A percentile compares a stretch with the other conserved stretches of the same genome.
Conservation (phyloP, 257 asterid genomes). For the Jacaranda copaia region DNA sequence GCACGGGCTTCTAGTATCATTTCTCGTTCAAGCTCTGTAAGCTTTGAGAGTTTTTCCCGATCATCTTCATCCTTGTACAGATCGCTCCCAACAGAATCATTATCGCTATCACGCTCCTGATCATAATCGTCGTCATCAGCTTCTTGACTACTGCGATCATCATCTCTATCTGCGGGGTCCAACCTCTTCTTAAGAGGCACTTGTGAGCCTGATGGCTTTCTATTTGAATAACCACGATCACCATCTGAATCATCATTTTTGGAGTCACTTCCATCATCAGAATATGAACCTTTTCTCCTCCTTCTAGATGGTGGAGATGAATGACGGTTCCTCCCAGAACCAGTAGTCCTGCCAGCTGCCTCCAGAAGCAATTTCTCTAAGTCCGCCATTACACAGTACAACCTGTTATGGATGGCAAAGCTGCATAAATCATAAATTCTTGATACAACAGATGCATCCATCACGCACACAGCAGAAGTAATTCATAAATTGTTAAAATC, state of each 20-base stretch:
- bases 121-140: conserved; percentile 61
- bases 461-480: conserved; percentile 21
- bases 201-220: conserved; percentile 82
- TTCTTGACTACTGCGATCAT: conserved; percentile 72
- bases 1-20: conserved; percentile 91
- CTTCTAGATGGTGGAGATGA: conserved; percentile 78
- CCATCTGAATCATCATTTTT: conserved; percentile 87
- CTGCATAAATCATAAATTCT: conserved; percentile 16
- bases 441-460: conserved; percentile 15
- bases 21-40: conserved; percentile 89
- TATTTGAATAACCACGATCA: conserved; percentile 70
- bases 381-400: conserved; percentile 67
- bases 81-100: conserved; percentile 95
- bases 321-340: conserved; percentile 68
- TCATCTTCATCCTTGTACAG: conserved; percentile 91
- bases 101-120: conserved; percentile 79
- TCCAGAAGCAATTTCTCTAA: conserved; percentile 84
- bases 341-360: conserved; percentile 89
- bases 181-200: conserved; percentile 93
- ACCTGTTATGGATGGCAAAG: conserved; percentile 29
- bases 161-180: conserved; percentile 80
- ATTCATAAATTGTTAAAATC: conserved; percentile 5
- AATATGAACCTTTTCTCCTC: conserved; percentile 63
- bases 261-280: conserved; percentile 89
- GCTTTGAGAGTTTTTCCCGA: conserved; percentile 82